Conservation (phyloP, 2,329 filamentous ascomycete genomes). For the Amylocarpus encephaloides region DNA sequence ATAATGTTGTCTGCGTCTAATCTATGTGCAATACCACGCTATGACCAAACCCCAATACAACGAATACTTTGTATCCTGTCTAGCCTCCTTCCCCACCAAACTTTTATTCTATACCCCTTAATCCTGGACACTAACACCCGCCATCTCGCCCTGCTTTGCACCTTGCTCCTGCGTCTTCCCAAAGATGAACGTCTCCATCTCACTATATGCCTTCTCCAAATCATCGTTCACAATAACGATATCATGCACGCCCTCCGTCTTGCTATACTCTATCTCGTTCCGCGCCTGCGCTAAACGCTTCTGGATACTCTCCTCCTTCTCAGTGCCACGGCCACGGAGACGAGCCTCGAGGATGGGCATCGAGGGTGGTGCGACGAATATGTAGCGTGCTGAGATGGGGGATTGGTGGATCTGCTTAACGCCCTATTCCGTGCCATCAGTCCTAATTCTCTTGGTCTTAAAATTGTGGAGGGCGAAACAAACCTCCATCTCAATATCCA, state of each 20-base stretch:
- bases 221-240: conserved; percentile 61
- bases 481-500: conserved; percentile 97
- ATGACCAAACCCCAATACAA: too few species aligned
- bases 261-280: conserved; percentile 67
- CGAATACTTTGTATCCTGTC: too few species aligned
- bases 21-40: too few species aligned
- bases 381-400: conserved; percentile 66
- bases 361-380: conserved; percentile 79
- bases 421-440: conserved; percentile 42
- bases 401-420: conserved; percentile 88
- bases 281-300: conserved; percentile 66
- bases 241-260: conserved; percentile 60
- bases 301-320: conserved; percentile 64
- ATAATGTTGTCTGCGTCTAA: background rate
- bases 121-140: conserved; percentile 15
- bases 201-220: conserved; percentile 48
- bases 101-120: background rate
- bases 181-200: conserved; percentile 47
- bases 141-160: conserved; percentile 8
- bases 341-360: conserved; percentile 67
- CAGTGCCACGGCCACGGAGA: conserved; percentile 70
- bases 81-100: too few species aligned
- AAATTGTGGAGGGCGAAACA: conserved; percentile 15
- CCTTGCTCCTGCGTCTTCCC: conserved; percentile 13
- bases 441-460: background rate